These are phyloP conservation scores for Wickerhamomyces ciferrii DNA, from an alignment of 805 yeast species.

Conservation along the genomic window DNA sequence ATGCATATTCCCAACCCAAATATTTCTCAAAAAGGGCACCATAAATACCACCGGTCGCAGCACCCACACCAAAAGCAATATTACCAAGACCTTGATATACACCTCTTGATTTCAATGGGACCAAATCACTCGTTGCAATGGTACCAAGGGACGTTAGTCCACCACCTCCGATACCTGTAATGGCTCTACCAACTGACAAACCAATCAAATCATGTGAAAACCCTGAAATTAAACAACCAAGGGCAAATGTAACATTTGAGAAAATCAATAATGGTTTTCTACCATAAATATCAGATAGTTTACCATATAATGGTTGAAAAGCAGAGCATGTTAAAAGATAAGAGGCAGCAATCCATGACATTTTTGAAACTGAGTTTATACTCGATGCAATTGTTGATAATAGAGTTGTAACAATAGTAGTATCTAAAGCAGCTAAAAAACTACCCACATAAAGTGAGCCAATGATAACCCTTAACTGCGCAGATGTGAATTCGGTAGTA, in stretches of 20 bases:
- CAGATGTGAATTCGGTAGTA: not conserved
- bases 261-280: conserved; percentile 38
- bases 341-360: conserved; percentile 66
- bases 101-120: conserved; percentile 75
- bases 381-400: conserved; percentile 62
- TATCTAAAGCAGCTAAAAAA: conserved; percentile 56
- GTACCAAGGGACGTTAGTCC: conserved; percentile 71
- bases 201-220: conserved; percentile 13
- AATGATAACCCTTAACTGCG: conserved; percentile 20
- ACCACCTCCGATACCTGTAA: conserved; percentile 87
- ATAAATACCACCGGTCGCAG: conserved; percentile 61
- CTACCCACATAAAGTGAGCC: conserved; percentile 35
- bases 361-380: conserved; percentile 51
- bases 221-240: conserved; percentile 40
- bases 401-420: conserved; percentile 60
- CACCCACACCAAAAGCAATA: conserved; percentile 67
- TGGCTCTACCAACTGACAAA: conserved; percentile 49
- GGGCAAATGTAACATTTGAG: conserved; percentile 32
- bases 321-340: conserved; percentile 60
- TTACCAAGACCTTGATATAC: conserved; percentile 77
- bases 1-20: conserved; percentile 66
- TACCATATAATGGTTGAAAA: conserved; percentile 63
- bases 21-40: conserved; percentile 50
- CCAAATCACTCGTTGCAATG: conserved; percentile 66
- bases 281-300: conserved; percentile 61